These are phyloP conservation scores for Wickerhamomyces bovis DNA, from an alignment of 805 yeast species.

Conservation along the genomic window DNA sequence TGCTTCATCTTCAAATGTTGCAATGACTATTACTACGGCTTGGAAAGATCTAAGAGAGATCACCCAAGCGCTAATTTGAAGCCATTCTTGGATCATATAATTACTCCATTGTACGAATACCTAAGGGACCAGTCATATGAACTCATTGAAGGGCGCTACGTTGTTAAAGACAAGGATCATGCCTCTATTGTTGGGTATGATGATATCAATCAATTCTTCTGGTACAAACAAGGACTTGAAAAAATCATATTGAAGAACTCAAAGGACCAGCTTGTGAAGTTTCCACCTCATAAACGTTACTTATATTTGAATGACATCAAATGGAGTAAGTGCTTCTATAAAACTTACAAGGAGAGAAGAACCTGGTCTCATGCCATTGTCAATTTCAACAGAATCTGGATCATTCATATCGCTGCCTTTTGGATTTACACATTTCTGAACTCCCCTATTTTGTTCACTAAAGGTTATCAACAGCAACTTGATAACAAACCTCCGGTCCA, in stretches of 20 bases:
- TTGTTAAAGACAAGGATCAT: constrained; percentile 56
- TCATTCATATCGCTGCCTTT: constrained; percentile 64
- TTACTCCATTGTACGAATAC: constrained; percentile 68
- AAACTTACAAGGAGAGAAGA: constrained; percentile 71
- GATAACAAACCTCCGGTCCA: constrained; percentile 59
- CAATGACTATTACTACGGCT: constrained; percentile 53
- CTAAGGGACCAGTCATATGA: constrained; percentile 51
- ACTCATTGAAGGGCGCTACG: constrained; percentile 35
- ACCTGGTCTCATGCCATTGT: constrained; percentile 70
- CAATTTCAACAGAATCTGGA: constrained; percentile 77
- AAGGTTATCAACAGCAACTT: constrained; percentile 42
- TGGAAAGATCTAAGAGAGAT: constrained; percentile 30
- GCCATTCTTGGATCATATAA: constrained; percentile 57
- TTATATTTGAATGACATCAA: constrained; percentile 43
- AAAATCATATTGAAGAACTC: constrained; percentile 42
- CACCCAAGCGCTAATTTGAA: constrained; percentile 24
- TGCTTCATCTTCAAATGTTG: constrained; percentile 84
- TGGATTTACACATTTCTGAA: constrained; percentile 75
- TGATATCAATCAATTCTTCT: constrained; percentile 82
- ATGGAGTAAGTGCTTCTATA: constrained; percentile 66
- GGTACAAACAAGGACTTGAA: constrained; percentile 71
- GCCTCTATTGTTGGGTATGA: constrained; percentile 74
- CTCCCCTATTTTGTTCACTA: constrained; percentile 61
- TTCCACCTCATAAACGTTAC: constrained; percentile 53
- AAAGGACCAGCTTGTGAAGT: constrained; percentile 23